Evolutionary conservation across 2,329 filamentous ascomycete species (phyloP), one percentile per base, ranked within the genome.

Genomic region (Cladophialophora immunda): DNA sequence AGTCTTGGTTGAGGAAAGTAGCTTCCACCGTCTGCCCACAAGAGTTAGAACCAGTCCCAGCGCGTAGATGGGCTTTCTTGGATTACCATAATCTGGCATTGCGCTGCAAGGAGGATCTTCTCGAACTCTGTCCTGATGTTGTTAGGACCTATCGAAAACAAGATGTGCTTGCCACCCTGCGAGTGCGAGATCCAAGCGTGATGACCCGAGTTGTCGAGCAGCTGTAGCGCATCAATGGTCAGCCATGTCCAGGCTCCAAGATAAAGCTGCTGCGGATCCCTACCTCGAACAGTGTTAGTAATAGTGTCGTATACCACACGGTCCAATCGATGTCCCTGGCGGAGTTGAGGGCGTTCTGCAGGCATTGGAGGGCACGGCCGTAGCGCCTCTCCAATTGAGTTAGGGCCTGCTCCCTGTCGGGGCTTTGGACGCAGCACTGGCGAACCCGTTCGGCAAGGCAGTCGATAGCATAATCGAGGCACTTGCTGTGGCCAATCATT

Each of bases 401-500:
- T 50, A 38, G 58, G 15, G 34, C 47, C 15, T 58, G 15, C 34
- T 55, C 38, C 9, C 19, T 34, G 22, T 56, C 36, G 4, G 36
- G 22, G 17, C 41, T 41, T 13, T 58, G 41, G 7, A 55, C 29
- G 27, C 62, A 62, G 25, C 65, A 61, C 30, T 60, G 57, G 13
- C 52, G 61, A 19, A 67, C 25, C 3, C 65, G 65, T 34, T 45
- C 57, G 41, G 56, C 61, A 25, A 64, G 56, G 41, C 65, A 67
- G 25, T 59, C 56, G 34, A 67, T 67, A 15, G 65, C 65, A 67
- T 61, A 54, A 41, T 67, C 65, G 9, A 67, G 52, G 30, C 65
- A 67, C 57, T 45, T 61, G 61, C 61, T 67, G 34, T 64, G 57
- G 36, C 65, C 65, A 64, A 64, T 64, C 54, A 62, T 57, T 25